A percentile compares a stretch with the other conserved stretches of the same genome.
Conservation (phyloP, 2,329 filamentous ascomycete genomes). For the Juglanconis oblonga region DNA sequence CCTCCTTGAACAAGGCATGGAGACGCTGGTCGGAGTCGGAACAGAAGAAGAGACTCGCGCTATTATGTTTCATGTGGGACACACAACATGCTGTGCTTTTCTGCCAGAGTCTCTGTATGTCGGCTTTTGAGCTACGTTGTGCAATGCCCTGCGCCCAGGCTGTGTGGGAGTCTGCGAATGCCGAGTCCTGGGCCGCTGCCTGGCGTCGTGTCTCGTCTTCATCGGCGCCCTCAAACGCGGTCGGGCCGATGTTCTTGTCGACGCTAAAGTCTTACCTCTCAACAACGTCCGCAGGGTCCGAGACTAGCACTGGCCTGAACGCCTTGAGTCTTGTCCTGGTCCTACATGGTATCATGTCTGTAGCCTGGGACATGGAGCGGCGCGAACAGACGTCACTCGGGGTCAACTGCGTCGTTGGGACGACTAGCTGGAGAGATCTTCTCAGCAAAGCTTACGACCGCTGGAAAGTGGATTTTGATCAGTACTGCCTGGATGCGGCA, state of each 20-base stretch:
- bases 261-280: conserved; percentile 56
- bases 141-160: conserved; percentile 52
- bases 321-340: conserved; percentile 51
- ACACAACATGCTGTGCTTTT: conserved; percentile 63
- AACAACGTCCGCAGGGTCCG: conserved; percentile 33
- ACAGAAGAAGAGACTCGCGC: conserved; percentile 57
- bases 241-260: conserved; percentile 50
- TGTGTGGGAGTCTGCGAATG: conserved; percentile 56
- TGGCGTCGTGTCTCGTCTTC: background rate
- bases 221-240: background rate
- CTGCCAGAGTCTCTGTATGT: conserved; percentile 66
- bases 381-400: conserved; percentile 60
- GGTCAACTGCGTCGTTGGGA: conserved; percentile 26
- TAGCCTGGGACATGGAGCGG: conserved; percentile 60
- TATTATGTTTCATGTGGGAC: conserved; percentile 66
- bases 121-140: conserved; percentile 58
- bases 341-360: conserved; percentile 60
- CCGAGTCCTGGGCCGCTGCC: conserved; percentile 34
- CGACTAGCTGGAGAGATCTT: conserved; percentile 43
- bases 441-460: conserved; percentile 51
- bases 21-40: conserved; percentile 51
- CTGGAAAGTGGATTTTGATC: conserved; percentile 58
- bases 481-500: conserved; percentile 39
- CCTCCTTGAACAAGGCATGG: conserved; percentile 47
- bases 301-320: conserved; percentile 39